These are phyloP conservation scores for Dichotomocladium elegans DNA, from an alignment of 371 early-diverging fungal species.

Conservation along the genomic window DNA sequence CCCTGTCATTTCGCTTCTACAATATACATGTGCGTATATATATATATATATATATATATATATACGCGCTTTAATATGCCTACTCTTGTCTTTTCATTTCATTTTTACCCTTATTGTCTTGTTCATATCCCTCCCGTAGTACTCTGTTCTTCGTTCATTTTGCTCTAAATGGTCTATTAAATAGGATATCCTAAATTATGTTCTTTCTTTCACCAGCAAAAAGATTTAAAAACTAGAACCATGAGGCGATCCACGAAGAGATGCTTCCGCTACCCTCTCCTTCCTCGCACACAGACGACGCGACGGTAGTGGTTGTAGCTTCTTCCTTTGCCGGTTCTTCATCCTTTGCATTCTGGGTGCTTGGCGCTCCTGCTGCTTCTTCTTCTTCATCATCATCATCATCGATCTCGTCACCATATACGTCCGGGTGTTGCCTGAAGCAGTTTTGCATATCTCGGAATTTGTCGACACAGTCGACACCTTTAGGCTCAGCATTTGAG, in stretches of 20 bases:
- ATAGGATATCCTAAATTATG: too few relatives aligned
- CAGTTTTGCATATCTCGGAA: conserved; percentile 88
- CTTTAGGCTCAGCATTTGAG: conserved; percentile 84
- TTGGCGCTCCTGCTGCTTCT: background rate
- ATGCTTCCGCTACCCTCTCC: background rate
- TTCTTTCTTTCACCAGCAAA: too few relatives aligned
- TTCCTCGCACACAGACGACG: conserved; percentile 9
- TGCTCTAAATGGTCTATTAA: too few relatives aligned
- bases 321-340: conserved; percentile 16
- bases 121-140: too few relatives aligned
- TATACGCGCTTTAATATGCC: too few relatives aligned
- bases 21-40: too few relatives aligned
- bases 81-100: too few relatives aligned
- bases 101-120: too few relatives aligned
- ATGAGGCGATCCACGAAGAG: conserved; percentile 11
- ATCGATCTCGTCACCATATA: conserved; percentile 66
- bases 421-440: conserved; percentile 76
- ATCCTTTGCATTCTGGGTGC: conserved; percentile 7
- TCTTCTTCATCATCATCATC: conserved; percentile 56
- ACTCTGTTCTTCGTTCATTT: too few relatives aligned
- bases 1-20: too few relatives aligned
- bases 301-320: background rate
- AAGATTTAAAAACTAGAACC: too few relatives aligned
- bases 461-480: conserved; percentile 79
- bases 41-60: too few relatives aligned